These are phyloP conservation scores for Leccinum truebloodii DNA, from an alignment of 768 basidiomycete species.

Conservation along the genomic window DNA sequence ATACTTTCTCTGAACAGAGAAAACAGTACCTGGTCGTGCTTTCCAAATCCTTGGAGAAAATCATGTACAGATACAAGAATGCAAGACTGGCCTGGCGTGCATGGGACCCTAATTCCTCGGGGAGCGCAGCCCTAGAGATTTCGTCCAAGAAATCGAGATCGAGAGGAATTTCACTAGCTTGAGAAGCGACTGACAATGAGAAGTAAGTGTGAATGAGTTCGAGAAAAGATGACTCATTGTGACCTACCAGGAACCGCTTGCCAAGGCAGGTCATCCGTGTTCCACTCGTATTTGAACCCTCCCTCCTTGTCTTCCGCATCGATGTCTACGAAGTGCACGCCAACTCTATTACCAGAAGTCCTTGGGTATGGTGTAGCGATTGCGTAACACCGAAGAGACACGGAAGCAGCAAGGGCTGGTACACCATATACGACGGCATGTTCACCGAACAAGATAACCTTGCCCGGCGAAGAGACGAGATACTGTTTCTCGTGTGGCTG, in stretches of 20 bases:
- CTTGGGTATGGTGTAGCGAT: slow-evolving; percentile 76
- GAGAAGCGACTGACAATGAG: slow-evolving; percentile 14
- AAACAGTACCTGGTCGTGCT: slow-evolving; percentile 54
- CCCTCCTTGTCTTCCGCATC: slow-evolving; percentile 30
- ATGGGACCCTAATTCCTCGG: slow-evolving; percentile 32
- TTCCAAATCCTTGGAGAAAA: slow-evolving; percentile 46
- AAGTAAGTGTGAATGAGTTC: neutral
- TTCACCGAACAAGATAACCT: slow-evolving; percentile 97
- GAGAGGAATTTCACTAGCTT: slow-evolving; percentile 41
- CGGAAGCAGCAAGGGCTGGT: slow-evolving; percentile 94
- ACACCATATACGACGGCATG: slow-evolving; percentile 98
- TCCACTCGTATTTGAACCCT: slow-evolving; percentile 80
- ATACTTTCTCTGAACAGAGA: slow-evolving; percentile 18
- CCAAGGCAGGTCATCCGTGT: slow-evolving; percentile 78
- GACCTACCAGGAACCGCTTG: slow-evolving; percentile 51
- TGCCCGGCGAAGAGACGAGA: slow-evolving; percentile 95
- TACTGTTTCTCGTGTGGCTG: slow-evolving; percentile 53
- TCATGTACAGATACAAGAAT: slow-evolving; percentile 94
- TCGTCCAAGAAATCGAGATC: slow-evolving; percentile 75
- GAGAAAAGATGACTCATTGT: neutral
- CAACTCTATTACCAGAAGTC: slow-evolving; percentile 42
- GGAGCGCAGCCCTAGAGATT: slow-evolving; percentile 50
- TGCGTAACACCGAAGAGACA: slow-evolving; percentile 94
- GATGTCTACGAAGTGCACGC: slow-evolving; percentile 76
- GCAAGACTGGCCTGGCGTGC: slow-evolving; percentile 58